Percentiles rank a stretch among this genome's conserved stretches.
Conservation (phyloP, 176 grass and related monocot genomes). For the Thinopyrum elongatum region DNA sequence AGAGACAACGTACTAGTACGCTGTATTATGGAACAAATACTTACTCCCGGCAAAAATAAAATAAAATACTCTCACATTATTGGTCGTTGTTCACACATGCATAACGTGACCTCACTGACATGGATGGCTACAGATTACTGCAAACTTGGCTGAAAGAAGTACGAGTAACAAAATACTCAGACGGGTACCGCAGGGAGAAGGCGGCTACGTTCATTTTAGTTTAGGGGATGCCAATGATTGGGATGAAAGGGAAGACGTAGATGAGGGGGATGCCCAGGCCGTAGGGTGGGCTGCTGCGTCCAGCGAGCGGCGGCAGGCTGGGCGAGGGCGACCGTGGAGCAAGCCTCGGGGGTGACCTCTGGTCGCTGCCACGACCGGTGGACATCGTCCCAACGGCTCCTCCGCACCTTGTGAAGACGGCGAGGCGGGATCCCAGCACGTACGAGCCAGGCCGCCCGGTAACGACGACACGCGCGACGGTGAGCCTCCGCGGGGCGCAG, state of each 20-base stretch:
- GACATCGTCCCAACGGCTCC: background rate
- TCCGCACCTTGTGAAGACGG: constrained; percentile 31
- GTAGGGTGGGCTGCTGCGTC: background rate
- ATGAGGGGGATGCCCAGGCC: constrained; percentile 36
- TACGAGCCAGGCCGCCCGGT: background rate
- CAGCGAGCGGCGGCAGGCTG: background rate
- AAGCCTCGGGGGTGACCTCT: background rate
- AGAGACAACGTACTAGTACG: too few species aligned
- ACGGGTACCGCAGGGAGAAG: background rate
- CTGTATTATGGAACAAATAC: background rate
- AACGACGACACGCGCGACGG: constrained; percentile 27
- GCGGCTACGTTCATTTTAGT: background rate
- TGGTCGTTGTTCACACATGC: background rate
- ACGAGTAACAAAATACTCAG: background rate
- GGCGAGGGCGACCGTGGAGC: background rate
- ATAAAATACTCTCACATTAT: constrained; percentile 4
- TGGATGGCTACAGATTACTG: background rate
- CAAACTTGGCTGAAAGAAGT: background rate
- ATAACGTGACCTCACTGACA: background rate
- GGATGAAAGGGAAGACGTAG: constrained; percentile 52
- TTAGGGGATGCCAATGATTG: constrained; percentile 26
- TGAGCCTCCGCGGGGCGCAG: constrained; percentile 31
- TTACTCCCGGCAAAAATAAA: too few species aligned
- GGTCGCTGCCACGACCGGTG: background rate
- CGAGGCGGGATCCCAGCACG: constrained; percentile 33